Evolutionary conservation across 2,329 filamentous ascomycete genomes (phyloP).

Genomic region (Colletotrichum higginsianum): DNA sequence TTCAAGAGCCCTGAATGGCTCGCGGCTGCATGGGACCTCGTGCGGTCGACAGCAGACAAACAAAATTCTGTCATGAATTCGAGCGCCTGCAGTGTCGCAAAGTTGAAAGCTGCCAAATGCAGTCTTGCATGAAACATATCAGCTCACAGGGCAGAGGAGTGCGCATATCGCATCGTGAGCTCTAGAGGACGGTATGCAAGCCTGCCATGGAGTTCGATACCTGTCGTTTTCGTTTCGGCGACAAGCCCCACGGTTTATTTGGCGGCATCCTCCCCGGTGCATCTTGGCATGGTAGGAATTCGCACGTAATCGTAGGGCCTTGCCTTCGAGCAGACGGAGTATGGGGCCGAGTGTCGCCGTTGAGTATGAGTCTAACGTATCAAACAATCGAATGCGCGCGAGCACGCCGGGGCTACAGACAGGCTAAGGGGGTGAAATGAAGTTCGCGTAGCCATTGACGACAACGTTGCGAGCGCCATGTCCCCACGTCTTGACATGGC

Average conservation of each 20-base stretch:
- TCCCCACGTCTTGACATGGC: conserved; percentile 6
- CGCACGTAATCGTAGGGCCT: neutral
- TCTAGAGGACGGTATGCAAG: conserved; percentile 4
- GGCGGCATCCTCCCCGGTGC: conserved; percentile 7
- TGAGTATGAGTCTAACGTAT: conserved; percentile 5
- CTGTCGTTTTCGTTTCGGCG: conserved; percentile 10
- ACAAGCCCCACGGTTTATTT: conserved; percentile 9
- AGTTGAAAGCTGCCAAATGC: neutral
- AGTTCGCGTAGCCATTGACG: conserved; percentile 9
- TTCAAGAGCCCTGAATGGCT: conserved; percentile 20
- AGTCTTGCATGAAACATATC: conserved; percentile 3
- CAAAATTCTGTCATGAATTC: conserved; percentile 39
- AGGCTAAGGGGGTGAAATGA: conserved; percentile 9
- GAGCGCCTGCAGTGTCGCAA: conserved; percentile 25
- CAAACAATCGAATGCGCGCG: neutral
- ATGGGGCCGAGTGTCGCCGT: neutral
- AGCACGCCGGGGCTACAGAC: conserved; percentile 3
- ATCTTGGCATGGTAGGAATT: conserved; percentile 7
- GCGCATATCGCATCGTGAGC: conserved; percentile 12
- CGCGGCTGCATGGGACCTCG: neutral
- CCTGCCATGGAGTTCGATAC: conserved; percentile 27
- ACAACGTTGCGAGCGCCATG: conserved; percentile 2
- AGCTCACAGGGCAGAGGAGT: conserved; percentile 30
- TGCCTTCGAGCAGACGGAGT: neutral
- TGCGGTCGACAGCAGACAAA: conserved; percentile 31